Conservation (phyloP, 805 yeast species). For the Sugiyamaella chiloensis region DNA sequence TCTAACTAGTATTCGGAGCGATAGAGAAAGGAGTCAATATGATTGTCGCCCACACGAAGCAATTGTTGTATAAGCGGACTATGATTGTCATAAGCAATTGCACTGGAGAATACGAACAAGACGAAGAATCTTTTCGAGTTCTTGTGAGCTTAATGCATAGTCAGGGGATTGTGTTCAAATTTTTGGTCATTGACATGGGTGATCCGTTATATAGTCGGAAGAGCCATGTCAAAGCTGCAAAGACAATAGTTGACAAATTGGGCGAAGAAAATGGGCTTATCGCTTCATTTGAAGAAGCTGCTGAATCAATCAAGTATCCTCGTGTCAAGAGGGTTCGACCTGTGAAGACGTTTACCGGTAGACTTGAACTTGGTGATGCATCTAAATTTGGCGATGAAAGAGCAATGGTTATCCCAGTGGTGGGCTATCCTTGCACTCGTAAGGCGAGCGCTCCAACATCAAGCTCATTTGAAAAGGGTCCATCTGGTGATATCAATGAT, state of each 20-base stretch:
- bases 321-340: constrained; percentile 44
- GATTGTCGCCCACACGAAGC: constrained; percentile 27
- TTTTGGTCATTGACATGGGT: constrained; percentile 19
- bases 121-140: neutral
- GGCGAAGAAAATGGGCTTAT: constrained; percentile 1
- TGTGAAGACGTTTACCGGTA: constrained; percentile 45
- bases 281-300: neutral
- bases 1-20: constrained; percentile 16
- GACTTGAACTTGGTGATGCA: constrained; percentile 44
- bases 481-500: constrained; percentile 3
- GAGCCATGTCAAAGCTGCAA: neutral
- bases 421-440: constrained; percentile 23
- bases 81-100: constrained; percentile 38
- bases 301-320: constrained; percentile 26
- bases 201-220: neutral
- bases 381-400: constrained; percentile 31
- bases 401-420: constrained; percentile 25
- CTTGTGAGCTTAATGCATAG: constrained; percentile 14
- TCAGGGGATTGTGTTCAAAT: constrained; percentile 17
- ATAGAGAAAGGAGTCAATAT: constrained; percentile 38
- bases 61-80: constrained; percentile 37
- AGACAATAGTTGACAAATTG: neutral
- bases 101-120: constrained; percentile 11
- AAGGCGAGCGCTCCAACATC: constrained; percentile 18
- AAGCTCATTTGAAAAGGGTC: constrained; percentile 6